These are phyloP conservation scores for Pseudopyrenochaeta lycopersici DNA, from an alignment of 2,329 filamentous ascomycete genomes.

Conservation along the genomic window DNA sequence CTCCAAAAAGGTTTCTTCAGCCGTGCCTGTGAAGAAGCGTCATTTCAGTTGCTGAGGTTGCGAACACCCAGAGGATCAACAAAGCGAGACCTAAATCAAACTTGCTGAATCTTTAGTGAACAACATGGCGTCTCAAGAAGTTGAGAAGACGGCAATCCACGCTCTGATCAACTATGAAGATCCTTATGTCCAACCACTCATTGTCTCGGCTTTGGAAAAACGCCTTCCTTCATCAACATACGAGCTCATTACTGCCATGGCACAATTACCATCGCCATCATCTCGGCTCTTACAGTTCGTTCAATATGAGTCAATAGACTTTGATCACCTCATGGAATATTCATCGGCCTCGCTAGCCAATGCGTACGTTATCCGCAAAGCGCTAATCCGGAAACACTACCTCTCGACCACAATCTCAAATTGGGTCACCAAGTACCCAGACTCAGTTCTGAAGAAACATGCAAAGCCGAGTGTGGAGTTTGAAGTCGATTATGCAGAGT, in stretches of 20 bases:
- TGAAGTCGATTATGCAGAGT: conserved; percentile 96
- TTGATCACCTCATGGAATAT: conserved; percentile 74
- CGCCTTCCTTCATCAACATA: conserved; percentile 66
- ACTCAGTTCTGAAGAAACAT: conserved; percentile 72
- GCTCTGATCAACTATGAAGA: conserved; percentile 87
- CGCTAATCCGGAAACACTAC: conserved; percentile 95
- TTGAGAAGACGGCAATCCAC: conserved; percentile 59
- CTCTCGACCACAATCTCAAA: conserved; percentile 82
- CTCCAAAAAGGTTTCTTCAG: too few species aligned
- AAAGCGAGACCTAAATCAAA: too few species aligned
- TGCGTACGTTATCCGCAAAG: conserved; percentile 94
- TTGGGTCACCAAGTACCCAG: conserved; percentile 85
- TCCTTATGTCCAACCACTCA: conserved; percentile 85
- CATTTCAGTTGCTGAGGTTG: too few species aligned
- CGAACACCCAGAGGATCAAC: too few species aligned
- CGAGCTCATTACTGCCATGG: conserved; percentile 63
- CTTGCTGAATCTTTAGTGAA: too few species aligned
- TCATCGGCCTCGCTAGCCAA: conserved; percentile 75
- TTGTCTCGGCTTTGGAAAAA: conserved; percentile 74
- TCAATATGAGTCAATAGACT: conserved; percentile 88
- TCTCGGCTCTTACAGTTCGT: conserved; percentile 77
- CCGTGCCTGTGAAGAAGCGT: too few species aligned
- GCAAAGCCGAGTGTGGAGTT: conserved; percentile 85
- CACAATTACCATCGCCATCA: conserved; percentile 57
- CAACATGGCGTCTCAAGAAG: conserved; percentile 19